These are phyloP conservation scores for Russula emetica DNA, from an alignment of 768 basidiomycete genomes.

Conservation along the genomic window DNA sequence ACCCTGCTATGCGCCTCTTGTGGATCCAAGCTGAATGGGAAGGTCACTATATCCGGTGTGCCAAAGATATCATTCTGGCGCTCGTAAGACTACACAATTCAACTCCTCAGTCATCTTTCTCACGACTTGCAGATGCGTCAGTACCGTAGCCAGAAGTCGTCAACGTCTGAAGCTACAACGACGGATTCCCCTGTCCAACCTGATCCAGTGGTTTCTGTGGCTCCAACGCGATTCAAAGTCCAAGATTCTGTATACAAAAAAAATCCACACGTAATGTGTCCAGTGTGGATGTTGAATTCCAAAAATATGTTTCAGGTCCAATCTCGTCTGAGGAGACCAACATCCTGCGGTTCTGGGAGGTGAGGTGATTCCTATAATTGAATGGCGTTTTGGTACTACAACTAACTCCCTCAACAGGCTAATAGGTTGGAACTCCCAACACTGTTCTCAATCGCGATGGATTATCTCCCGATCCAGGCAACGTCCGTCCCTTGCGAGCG, in stretches of 20 bases:
- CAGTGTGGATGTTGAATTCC: background rate
- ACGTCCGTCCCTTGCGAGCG: background rate
- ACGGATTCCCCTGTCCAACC: no score
- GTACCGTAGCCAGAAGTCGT: no score
- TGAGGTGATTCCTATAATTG: background rate
- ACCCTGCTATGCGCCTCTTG: background rate
- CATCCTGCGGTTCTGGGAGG: background rate
- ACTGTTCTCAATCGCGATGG: background rate
- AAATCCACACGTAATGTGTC: no score
- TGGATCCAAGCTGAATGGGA: background rate
- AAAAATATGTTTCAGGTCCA: background rate
- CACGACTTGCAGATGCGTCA: background rate
- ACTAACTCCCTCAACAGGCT: no score
- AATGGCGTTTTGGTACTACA: no score
- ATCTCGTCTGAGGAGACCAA: background rate
- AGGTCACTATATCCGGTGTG: background rate
- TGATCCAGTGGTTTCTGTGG: no score
- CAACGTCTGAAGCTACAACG: no score
- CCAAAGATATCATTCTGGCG: background rate
- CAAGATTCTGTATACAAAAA: background rate
- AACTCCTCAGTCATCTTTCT: background rate
- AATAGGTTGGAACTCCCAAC: background rate
- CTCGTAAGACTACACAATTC: background rate
- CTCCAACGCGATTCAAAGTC: background rate
- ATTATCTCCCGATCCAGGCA: background rate